Evolutionary conservation across 805 yeast genomes (phyloP).

Genomic region (Candida ortonii): DNA sequence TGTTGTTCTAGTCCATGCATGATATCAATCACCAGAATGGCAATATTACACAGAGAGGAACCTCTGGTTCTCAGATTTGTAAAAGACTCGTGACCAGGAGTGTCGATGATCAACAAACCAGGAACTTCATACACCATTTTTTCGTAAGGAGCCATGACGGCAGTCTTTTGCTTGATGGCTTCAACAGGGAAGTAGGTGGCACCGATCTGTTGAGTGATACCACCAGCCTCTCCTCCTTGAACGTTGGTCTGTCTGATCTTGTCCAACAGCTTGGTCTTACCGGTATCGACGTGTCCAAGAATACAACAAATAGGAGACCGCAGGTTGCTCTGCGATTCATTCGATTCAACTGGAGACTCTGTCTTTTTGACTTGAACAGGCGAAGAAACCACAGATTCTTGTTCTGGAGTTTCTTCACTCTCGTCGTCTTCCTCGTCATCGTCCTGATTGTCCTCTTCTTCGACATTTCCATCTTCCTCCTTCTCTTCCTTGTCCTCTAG

Average conservation of each 20-base stretch:
- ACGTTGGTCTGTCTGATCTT: constrained; percentile 98
- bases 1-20: constrained; percentile 99
- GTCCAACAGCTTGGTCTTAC: constrained; percentile 95
- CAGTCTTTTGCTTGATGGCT: constrained; percentile 87
- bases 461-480: constrained; percentile 32
- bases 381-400: constrained; percentile 1
- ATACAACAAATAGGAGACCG: constrained; percentile 99
- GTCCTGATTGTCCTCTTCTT: constrained; percentile 21
- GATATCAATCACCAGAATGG: constrained; percentile 95
- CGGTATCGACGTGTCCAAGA: constrained; percentile 99
- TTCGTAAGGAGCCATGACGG: constrained; percentile 83
- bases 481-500: constrained; percentile 31
- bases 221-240: constrained; percentile 99
- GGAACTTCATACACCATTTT: constrained; percentile 91
- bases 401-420: constrained; percentile 13
- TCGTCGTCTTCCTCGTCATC: constrained; percentile 31
- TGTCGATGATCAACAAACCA: constrained; percentile 93
- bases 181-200: constrained; percentile 99
- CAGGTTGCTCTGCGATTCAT: constrained; percentile 44
- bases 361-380: constrained; percentile 17
- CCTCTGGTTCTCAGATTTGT: constrained; percentile 97
- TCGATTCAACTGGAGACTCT: constrained; percentile 12
- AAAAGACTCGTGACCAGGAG: constrained; percentile 99
- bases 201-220: constrained; percentile 99
- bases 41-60: constrained; percentile 98